Evolutionary conservation across 495 filamentous ascomycete genomes (phyloP).

Genomic region (Cercophora scortea): DNA sequence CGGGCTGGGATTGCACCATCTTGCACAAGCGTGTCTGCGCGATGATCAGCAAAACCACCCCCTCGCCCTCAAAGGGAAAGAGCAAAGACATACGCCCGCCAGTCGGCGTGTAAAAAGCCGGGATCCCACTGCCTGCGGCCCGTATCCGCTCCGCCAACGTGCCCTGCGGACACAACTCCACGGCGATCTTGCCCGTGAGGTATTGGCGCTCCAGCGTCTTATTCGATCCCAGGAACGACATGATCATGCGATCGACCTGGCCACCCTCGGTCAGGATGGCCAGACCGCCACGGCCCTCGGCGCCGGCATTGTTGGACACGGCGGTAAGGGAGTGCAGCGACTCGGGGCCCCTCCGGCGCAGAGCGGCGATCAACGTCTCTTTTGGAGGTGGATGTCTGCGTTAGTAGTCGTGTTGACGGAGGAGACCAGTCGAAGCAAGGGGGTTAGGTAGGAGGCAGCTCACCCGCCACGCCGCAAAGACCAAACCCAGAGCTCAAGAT

Average conservation of each 20-base stretch:
- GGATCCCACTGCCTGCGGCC: constrained; percentile 58
- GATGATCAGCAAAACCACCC: not conserved
- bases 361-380: constrained; percentile 44
- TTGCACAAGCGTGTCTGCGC: constrained; percentile 49
- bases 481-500: constrained; percentile 56
- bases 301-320: constrained; percentile 60
- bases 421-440: too few relatives aligned
- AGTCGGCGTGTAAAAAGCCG: constrained; percentile 59
- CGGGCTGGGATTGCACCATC: constrained; percentile 51
- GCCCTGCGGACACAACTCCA: constrained; percentile 59
- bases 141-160: constrained; percentile 56
- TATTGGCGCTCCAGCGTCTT: constrained; percentile 59
- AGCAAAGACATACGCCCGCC: constrained; percentile 37
- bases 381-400: not conserved
- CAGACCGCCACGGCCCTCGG: constrained; percentile 46
- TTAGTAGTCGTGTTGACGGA: too few relatives aligned
- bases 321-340: constrained; percentile 48
- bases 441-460: constrained; percentile 5
- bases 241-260: constrained; percentile 52
- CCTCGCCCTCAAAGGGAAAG: not conserved
- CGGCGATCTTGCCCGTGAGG: constrained; percentile 50
- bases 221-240: constrained; percentile 55
- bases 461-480: constrained; percentile 52
- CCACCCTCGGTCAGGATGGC: constrained; percentile 44
- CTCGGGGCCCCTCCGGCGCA: constrained; percentile 35